Evolutionary conservation across 345 rosid species (phyloP), one percentile per base, ranked within the genome.

Genomic region (Psidium guajava): DNA sequence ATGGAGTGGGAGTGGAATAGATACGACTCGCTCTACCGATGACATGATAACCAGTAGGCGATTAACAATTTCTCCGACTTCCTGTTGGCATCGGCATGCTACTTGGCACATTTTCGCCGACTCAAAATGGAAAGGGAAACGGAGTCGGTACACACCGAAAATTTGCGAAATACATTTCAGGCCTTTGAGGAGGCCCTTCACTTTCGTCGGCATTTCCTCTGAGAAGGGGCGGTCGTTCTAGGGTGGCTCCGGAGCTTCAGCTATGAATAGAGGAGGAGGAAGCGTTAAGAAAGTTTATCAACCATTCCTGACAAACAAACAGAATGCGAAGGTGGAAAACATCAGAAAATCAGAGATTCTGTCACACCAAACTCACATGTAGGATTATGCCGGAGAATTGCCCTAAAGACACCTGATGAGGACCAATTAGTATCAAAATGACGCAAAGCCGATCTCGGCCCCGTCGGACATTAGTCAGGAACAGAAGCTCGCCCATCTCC

Each of bases 111-210:
- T 27, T 53, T 61, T 84, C 24, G 27, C 28, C n/a, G 25, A 53
- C 44, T 20, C 1, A 13, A 21, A 24, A 56, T 21, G 82, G 28
- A 20, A 27, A 54, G 24, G 4, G 52, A 53, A 74, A 73, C 32
- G 0, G 3, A 85, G 53, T 28, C 21, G 6, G 27, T 15, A 54
- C 90, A 25, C 56, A 94, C 96, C 94, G 54, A 94, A 94, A 24
- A 92, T 91, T 10, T 92, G 93, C 44, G 91, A 81, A 25, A 95
- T 88, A 85, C 88, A 90, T 83, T 90, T 92, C 4, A 95, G 84
- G 82, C 98, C 94, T 89, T 89, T 93, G 3, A 91, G 53, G 82
- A 95, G 86, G 84, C 95, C 95, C 89, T 92, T 93, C 88, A 94
- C 89, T 81, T 86, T 90, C 11, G 82, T 25, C 44, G 16, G 25